Conservation (phyloP, 805 yeast genomes). For the Kodamaea jinghongensis region DNA sequence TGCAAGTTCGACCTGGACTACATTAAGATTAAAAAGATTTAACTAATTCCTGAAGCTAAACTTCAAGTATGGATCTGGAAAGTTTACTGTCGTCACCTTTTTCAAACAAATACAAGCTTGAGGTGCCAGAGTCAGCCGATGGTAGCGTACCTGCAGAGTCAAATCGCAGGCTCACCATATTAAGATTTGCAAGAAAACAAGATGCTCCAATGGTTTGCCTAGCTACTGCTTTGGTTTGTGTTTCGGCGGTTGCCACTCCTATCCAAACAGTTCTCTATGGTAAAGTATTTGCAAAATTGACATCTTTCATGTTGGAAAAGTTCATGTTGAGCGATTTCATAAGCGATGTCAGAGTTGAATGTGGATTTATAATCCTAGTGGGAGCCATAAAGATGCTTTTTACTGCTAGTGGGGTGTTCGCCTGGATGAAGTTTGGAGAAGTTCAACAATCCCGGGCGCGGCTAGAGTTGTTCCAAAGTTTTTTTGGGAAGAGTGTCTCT, state of each 20-base stretch:
- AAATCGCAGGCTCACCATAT: conserved; percentile 12
- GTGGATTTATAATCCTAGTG: conserved; percentile 32
- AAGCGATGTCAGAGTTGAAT: conserved; percentile 21
- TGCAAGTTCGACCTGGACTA: not conserved
- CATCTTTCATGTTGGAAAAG: too few species aligned
- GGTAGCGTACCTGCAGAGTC: not conserved
- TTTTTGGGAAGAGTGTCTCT: conserved; percentile 45
- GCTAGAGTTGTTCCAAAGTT: conserved; percentile 36
- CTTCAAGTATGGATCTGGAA: not conserved
- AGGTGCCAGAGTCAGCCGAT: not conserved
- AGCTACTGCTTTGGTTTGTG: conserved; percentile 38
- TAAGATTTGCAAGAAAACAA: conserved; percentile 19
- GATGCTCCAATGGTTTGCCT: conserved; percentile 20
- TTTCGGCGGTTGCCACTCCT: conserved; percentile 59
- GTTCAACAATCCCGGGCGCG: conserved; percentile 61
- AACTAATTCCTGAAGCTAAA: too few species aligned
- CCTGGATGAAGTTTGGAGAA: conserved; percentile 75
- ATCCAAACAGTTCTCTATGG: conserved; percentile 66
- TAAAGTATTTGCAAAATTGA: conserved; percentile 46
- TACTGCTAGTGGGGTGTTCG: conserved; percentile 52
- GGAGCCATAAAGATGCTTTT: conserved; percentile 32
- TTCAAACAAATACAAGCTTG: not conserved
- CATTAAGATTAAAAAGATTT: not conserved
- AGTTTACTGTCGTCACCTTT: not conserved
- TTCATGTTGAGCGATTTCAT: too few species aligned